Evolutionary conservation across 768 basidiomycete species (phyloP).

Genomic region (Boletus pseudo-olivaceus): DNA sequence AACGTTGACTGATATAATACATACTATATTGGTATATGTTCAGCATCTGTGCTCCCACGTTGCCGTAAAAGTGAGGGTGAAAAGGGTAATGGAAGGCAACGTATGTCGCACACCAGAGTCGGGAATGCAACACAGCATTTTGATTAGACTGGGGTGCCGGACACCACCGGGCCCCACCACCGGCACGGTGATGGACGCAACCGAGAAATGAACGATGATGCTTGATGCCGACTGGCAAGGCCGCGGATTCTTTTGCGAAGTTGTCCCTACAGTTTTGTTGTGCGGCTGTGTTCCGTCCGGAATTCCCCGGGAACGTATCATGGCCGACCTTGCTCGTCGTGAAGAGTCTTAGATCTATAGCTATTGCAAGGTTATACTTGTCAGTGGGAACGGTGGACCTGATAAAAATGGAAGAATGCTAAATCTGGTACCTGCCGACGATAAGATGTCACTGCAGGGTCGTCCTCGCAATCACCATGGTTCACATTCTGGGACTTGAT

Average conservation of each 20-base stretch:
- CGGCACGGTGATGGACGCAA: neutral
- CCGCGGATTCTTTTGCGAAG: neutral
- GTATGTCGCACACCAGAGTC: neutral
- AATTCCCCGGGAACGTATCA: neutral
- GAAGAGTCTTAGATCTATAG: neutral
- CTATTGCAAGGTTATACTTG: neutral
- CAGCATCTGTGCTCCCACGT: neutral
- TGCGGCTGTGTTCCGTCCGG: neutral
- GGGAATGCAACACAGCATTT: conserved; percentile 8
- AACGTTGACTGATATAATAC: no score
- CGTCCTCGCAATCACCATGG: neutral
- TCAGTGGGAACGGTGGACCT: neutral
- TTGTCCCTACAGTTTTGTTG: neutral
- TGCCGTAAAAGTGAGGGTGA: neutral
- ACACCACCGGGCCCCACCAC: neutral
- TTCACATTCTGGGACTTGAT: neutral
- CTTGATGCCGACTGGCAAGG: no score
- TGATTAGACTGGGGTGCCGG: neutral
- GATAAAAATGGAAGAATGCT: neutral
- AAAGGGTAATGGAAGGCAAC: no score
- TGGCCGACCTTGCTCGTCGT: neutral
- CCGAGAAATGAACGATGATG: neutral
- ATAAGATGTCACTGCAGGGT: neutral
- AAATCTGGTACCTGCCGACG: neutral
- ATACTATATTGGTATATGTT: no score